A percentile compares a stretch with the other conserved stretches of the same genome.
Conservation (phyloP, 176 grass and related monocot species). For the Musa beccarii region DNA sequence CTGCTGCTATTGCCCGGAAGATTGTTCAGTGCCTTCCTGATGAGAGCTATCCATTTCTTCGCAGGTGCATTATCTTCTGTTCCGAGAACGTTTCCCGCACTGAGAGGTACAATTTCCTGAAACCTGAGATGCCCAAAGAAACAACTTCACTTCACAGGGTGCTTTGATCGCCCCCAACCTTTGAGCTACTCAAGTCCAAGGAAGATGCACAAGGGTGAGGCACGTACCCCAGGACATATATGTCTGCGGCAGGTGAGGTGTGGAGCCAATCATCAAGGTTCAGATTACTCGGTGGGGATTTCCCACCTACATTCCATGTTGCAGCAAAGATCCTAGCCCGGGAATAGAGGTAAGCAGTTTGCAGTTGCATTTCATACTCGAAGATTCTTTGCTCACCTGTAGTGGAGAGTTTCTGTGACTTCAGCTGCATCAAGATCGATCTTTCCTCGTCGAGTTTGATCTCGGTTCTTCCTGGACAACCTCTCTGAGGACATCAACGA, state of each 20-base stretch:
- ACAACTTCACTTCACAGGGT: not conserved
- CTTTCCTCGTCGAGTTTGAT: slow-evolving; percentile 26
- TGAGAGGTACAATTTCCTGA: slow-evolving; percentile 97
- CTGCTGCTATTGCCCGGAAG: slow-evolving; percentile 37
- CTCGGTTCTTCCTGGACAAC: not conserved
- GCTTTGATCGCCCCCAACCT: slow-evolving; percentile 33
- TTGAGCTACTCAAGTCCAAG: not conserved
- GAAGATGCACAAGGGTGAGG: not conserved
- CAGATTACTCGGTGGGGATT: slow-evolving; percentile 64
- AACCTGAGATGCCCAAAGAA: slow-evolving; percentile 39
- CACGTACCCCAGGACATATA: slow-evolving; percentile 75
- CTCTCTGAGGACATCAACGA: not conserved
- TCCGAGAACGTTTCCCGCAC: slow-evolving; percentile 93
- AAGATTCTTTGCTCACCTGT: slow-evolving; percentile 23
- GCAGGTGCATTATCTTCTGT: slow-evolving; percentile 84
- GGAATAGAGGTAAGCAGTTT: not conserved
- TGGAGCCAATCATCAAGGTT: slow-evolving; percentile 96
- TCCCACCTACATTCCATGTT: slow-evolving; percentile 96
- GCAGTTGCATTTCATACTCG: not conserved
- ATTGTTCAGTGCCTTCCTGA: slow-evolving; percentile 63
- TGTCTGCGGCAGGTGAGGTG: slow-evolving; percentile 77
- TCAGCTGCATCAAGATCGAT: slow-evolving; percentile 42
- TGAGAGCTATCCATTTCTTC: slow-evolving; percentile 86
- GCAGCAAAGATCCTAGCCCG: slow-evolving; percentile 66
- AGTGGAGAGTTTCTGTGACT: slow-evolving; percentile 59